Base-by-base conservation (phyloP, 2,329 filamentous ascomycete genomes). In the Chlorencoelia australis region DNA sequence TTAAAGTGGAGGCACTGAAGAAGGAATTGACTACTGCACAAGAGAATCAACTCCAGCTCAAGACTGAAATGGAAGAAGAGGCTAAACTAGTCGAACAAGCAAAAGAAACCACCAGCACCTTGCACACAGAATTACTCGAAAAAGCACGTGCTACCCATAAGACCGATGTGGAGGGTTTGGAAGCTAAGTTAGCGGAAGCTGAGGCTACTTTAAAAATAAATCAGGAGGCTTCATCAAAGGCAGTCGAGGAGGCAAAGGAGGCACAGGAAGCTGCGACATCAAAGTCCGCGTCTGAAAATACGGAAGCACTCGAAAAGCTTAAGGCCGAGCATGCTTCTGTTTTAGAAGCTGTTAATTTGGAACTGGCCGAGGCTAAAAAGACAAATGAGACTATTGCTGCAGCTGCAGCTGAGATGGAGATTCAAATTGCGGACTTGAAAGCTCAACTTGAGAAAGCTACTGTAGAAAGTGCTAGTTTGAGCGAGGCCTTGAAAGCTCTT, bases 1-100 rank as follows among this genome's bases (percentile, higher is more conserved):
- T 65, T 5, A 70, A 76, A 50, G 69, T 79, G 7, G 65, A 69
- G 36, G 58, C 67, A 9, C 64, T 79, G 19, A 74, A 72, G 54
- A 61, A 63, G 5, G 68, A 79, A 47, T 66, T 79, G 32, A 59
- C 66, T 39, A 58, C 66, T 7, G 73, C 71, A 1, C 63, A 76
- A 50, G 67, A 67, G 33, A 76, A 69, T 49, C 64, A 79, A 36
- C 52, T 64, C 2, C 65, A 72, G 45, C 63, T 79, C 14, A 66
- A 64, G 37, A 66, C 70, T 32, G 65, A 73, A 56, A 58, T 70
- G 20, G 60, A 64, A 47, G 58, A 63, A 29, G 63, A 62, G 25
- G 55, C 54, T 13, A 50, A 58, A 7, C 55, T 56, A 13, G 52
- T 58, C 14, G 45, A 60, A 9, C 58, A 56, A 25, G 50, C 61